These are phyloP conservation scores for Trichosporon inkin DNA, from an alignment of 1,284 basidiomycete species.

Conservation along the genomic window DNA sequence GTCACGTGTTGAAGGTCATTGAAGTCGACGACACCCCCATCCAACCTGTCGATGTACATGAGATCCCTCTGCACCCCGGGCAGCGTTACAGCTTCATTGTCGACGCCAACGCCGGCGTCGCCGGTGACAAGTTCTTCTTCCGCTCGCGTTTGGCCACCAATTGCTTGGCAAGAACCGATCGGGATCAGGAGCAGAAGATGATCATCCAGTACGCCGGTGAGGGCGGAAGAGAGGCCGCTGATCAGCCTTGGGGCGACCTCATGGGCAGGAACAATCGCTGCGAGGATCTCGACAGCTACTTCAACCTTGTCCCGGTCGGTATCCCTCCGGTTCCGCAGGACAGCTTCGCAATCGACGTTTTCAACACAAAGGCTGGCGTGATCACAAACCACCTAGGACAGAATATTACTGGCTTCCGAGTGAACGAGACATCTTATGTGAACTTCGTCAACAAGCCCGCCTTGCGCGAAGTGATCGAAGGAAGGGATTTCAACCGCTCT, in stretches of 20 bases:
- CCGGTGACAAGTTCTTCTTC: slow-evolving; percentile 37
- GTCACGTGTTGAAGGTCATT: slow-evolving; percentile 31
- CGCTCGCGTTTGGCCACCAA: slow-evolving; percentile 20
- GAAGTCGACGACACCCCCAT: slow-evolving; percentile 33
- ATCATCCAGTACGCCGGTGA: slow-evolving; percentile 13
- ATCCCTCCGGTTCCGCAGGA: not conserved
- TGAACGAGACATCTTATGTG: slow-evolving; percentile 34
- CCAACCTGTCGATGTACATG: slow-evolving; percentile 25
- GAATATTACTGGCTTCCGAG: slow-evolving; percentile 25
- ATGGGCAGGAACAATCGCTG: slow-evolving; percentile 6
- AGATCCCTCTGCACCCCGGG: slow-evolving; percentile 26
- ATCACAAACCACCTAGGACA: not conserved
- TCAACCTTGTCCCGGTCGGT: not conserved
- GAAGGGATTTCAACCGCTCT: slow-evolving; percentile 21
- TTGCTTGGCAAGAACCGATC: not conserved
- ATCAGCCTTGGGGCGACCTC: slow-evolving; percentile 8
- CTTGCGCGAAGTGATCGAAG: slow-evolving; percentile 3
- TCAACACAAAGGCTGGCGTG: not conserved
- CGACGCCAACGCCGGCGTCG: slow-evolving; percentile 28
- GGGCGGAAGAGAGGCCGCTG: not conserved
- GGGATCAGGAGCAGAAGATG: not conserved
- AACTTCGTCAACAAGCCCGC: slow-evolving; percentile 39
- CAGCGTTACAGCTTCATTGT: slow-evolving; percentile 43
- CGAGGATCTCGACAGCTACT: slow-evolving; percentile 26
- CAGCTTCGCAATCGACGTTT: not conserved